Conservation (phyloP, 1,284 basidiomycete genomes). For the Kalmanozyma brasiliensis region DNA sequence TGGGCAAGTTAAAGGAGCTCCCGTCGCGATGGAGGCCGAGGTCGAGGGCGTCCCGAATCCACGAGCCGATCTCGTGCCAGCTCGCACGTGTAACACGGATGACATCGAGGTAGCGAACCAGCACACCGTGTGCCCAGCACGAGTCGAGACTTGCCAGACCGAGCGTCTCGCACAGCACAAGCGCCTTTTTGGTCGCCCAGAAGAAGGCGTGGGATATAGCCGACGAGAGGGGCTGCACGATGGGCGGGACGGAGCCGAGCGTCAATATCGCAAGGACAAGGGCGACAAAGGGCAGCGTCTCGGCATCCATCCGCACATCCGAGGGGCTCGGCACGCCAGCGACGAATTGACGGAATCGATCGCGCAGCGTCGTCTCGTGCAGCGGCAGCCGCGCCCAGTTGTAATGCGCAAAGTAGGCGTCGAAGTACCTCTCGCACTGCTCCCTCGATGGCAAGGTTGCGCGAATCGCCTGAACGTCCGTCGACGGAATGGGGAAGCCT, state of each 20-base stretch:
- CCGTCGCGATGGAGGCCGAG: constrained; percentile 46
- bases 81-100: constrained; percentile 45
- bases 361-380: constrained; percentile 30
- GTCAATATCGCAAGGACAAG: constrained; percentile 41
- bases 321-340: constrained; percentile 30
- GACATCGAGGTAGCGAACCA: constrained; percentile 48
- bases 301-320: constrained; percentile 43
- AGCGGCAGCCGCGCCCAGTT: constrained; percentile 48
- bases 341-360: constrained; percentile 40
- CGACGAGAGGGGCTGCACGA: constrained; percentile 45
- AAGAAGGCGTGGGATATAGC: constrained; percentile 47
- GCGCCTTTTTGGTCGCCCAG: constrained; percentile 50
- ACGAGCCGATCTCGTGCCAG: constrained; percentile 51
- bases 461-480: constrained; percentile 45
- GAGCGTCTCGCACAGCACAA: constrained; percentile 46
- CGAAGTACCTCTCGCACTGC: constrained; percentile 49
- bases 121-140: constrained; percentile 48
- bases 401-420: constrained; percentile 49
- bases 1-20: constrained; percentile 45
- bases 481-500: constrained; percentile 45
- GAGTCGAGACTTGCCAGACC: constrained; percentile 46
- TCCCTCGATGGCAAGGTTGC: constrained; percentile 37
- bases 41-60: constrained; percentile 47
- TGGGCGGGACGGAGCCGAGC: constrained; percentile 41
- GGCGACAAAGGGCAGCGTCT: constrained; percentile 44